phyloP scores from a whole-genome alignment of 495 filamentous ascomycete genomes.

The Xylona heveae region DNA sequence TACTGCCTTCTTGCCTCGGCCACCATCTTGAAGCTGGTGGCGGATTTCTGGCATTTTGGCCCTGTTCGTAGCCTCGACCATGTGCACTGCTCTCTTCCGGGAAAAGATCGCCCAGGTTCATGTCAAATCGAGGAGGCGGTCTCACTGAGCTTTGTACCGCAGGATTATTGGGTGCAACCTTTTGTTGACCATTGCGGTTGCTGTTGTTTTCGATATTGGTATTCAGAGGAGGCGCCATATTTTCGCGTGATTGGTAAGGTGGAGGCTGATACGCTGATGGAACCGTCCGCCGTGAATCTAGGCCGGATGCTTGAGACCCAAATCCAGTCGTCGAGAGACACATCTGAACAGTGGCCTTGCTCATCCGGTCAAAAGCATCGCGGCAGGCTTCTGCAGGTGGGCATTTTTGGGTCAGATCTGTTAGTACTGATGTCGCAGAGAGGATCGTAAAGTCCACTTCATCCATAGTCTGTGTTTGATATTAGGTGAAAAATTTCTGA shows the following conservation, averaged over 20 bases:
- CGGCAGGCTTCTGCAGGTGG: constrained; percentile 69
- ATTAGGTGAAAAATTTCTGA: constrained; percentile 12
- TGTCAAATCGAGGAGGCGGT: constrained; percentile 35
- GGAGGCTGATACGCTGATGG: constrained; percentile 7
- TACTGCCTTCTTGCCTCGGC: constrained; percentile 16
- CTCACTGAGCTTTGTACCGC: constrained; percentile 15
- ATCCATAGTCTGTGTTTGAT: constrained; percentile 48
- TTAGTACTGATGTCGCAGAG: constrained; percentile 76
- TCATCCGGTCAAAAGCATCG: constrained; percentile 89
- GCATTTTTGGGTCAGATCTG: constrained; percentile 55
- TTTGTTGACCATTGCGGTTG: constrained; percentile 11
- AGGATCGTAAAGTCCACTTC: constrained; percentile 92
- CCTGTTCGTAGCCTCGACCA: constrained; percentile 8
- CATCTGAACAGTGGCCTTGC: constrained; percentile 87
- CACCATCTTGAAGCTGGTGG: constrained; percentile 19
- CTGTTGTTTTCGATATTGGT: constrained; percentile 9
- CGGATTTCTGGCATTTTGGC: constrained; percentile 12
- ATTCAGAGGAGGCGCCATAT: too few species aligned
- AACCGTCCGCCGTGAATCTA: constrained; percentile 18
- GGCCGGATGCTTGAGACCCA: constrained; percentile 22
- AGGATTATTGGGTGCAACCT: constrained; percentile 12
- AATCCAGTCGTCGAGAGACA: constrained; percentile 66
- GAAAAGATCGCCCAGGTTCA: constrained; percentile 39
- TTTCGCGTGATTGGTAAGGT: constrained; percentile 9
- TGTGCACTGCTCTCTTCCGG: constrained; percentile 10